Conservation (phyloP, 1,284 basidiomycete species). For the Bjerkandera adusta region DNA sequence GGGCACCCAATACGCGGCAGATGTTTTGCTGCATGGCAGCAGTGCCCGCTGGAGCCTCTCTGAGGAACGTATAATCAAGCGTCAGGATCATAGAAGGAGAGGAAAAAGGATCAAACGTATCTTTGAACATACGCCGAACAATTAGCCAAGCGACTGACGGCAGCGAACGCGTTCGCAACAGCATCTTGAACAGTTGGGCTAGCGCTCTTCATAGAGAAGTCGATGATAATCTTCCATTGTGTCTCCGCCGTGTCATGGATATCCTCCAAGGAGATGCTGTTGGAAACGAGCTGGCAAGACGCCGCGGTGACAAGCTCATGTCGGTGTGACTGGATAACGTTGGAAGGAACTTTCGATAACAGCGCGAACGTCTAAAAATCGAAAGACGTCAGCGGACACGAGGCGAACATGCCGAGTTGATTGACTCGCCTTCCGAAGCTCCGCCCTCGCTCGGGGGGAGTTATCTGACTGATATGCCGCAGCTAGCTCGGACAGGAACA, state of each 20-base stretch:
- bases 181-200: slow-evolving; percentile 71
- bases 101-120: slow-evolving; percentile 63
- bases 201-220: slow-evolving; percentile 72
- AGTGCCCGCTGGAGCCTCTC: slow-evolving; percentile 56
- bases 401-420: no score
- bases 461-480: slow-evolving; percentile 43
- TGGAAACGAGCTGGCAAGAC: slow-evolving; percentile 72
- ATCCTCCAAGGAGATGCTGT: slow-evolving; percentile 58
- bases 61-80: slow-evolving; percentile 52
- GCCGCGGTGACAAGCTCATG: slow-evolving; percentile 76
- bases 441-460: slow-evolving; percentile 26
- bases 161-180: slow-evolving; percentile 61
- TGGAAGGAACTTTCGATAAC: slow-evolving; percentile 52
- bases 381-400: slow-evolving; percentile 8
- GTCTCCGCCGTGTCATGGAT: slow-evolving; percentile 44
- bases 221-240: slow-evolving; percentile 69
- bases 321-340: slow-evolving; percentile 62
- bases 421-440: slow-evolving; percentile 39
- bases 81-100: slow-evolving; percentile 6
- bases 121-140: slow-evolving; percentile 62
- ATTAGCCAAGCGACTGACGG: slow-evolving; percentile 66
- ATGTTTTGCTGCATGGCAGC: slow-evolving; percentile 74
- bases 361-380: slow-evolving; percentile 55
- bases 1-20: slow-evolving; percentile 69
- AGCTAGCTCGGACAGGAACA: slow-evolving; percentile 73